Evolutionary conservation across 805 yeast genomes (phyloP), one percentile per base, ranked within the genome.

Genomic region (Ogataea henricii): DNA sequence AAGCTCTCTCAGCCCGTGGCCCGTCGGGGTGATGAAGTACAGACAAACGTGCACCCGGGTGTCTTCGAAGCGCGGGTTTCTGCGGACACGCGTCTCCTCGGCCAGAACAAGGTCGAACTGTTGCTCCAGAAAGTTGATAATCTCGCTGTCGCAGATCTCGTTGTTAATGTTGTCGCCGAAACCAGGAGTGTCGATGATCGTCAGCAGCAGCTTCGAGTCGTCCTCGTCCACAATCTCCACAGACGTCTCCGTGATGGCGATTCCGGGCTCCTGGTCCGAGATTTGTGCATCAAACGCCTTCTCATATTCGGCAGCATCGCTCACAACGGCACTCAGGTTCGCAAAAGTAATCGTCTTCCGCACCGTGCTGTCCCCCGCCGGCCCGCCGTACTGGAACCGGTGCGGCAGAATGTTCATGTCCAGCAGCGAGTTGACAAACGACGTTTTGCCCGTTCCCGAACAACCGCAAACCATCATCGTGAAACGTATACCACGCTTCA

Each of bases 11-110:
- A 87, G 72, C 1, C 92, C 91, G 63, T 87, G 94, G 14, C 95
- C 95, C 2, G 73, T 77, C 29, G 92, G 85, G 43, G 85, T 81
- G 54, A 87, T 77, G 60, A 87, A 86, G 63, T 87, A 87, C 40
- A 87, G 66, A 52, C 85, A 77, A 6, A 81, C 82, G 62, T 87
- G 94, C 35, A 87, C 88, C 58, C 94, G 74, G 14, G 90, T 76
- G 68, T 87, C 92, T 56, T 78, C 83, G 61, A 85, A 83, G 54
- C 88, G 74, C 21, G 96, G 96, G 63, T 89, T 88, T 76, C 97
- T 83, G 66, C 79, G 78, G 54, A 90, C 88, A 53, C 92, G 76
- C 1, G 94, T 87, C 65, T 90, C 97, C 64, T 90, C 96, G 1
- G 88, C 89, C 40, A 90, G 74, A 0, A 87, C 89, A 47, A 77